Base-by-base conservation (phyloP, 208 protist genomes). In the Trypanosoma theileri region DNA sequence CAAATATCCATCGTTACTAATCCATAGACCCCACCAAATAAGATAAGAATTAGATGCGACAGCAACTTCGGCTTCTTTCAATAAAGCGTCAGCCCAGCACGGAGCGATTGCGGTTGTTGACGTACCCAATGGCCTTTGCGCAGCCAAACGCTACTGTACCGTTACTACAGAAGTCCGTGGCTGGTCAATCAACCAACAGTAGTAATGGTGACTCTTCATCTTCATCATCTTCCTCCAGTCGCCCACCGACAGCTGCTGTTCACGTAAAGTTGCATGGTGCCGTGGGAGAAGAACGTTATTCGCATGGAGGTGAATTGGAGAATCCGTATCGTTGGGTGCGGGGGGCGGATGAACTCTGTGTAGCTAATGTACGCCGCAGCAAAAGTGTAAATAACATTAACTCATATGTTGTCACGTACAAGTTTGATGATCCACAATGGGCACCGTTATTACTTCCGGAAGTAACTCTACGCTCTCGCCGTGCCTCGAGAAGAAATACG, bases 381-480 rank as follows among this genome's bases (percentile, higher is more conserved):
- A 89, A 74, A 57, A 89, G 88, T 74, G 79, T 94, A 22, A 91
- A 91, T 64, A 70, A 67, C 28, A 81, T 96, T 31, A 92, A 91
- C 75, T 79, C 75, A 28, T 96, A 94, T 71, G 70, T 94, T 13
- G 88, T 82, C 12, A 92, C 85, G n/a, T 96, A 96, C 75, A 96
- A 94, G 73, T 87, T 94, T 59, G 72, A 85, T 50, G 87, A 96
- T 62, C 88, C 87, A 22, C 85, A 93, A 60, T 96, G 91, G 88
- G 69, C 75, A 28, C 80, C 87, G 31, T 57, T 96, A n/a, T 77
- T 95, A 41, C 66, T 92, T 59, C 89, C 89, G 17, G 67, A 83
- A 61, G 89, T 94, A 46, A 77, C 74, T 63, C 59, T 89, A 10
- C 68, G 68, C 24, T 59, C 53, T 10, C 53, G 45, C 0, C 28